Evolutionary conservation across 2,329 filamentous ascomycete genomes (phyloP).

Genomic region (Trichophyton equinum): DNA sequence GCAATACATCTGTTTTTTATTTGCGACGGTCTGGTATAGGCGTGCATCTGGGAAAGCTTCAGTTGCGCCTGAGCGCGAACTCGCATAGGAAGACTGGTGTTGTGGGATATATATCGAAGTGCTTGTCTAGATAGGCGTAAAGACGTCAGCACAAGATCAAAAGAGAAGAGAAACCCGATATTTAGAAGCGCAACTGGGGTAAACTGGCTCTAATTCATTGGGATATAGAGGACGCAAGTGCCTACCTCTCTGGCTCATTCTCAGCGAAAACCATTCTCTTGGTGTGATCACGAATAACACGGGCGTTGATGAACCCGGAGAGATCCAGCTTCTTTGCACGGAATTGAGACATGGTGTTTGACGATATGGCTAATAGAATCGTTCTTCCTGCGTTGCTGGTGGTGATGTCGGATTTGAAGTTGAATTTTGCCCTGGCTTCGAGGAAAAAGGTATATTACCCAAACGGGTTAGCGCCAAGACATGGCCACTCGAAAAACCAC

Average conservation of each 20-base stretch:
- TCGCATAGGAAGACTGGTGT: slow-evolving; percentile 70
- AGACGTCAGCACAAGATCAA: not conserved
- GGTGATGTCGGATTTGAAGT: not conserved
- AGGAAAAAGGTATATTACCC: not conserved
- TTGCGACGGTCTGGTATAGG: slow-evolving; percentile 85
- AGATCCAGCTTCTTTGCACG: slow-evolving; percentile 81
- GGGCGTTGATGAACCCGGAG: slow-evolving; percentile 74
- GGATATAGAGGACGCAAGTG: not conserved
- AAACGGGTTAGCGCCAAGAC: slow-evolving; percentile 9
- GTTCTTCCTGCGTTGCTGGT: not conserved
- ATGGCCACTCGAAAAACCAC: not conserved
- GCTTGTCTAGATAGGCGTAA: slow-evolving; percentile 55
- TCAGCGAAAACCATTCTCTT: slow-evolving; percentile 89
- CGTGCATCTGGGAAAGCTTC: slow-evolving; percentile 87
- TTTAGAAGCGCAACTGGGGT: not conserved
- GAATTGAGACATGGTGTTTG: slow-evolving; percentile 62
- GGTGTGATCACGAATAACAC: slow-evolving; percentile 83
- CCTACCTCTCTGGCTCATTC: slow-evolving; percentile 75
- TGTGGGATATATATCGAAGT: slow-evolving; percentile 82
- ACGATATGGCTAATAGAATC: not conserved
- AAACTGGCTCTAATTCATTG: not conserved
- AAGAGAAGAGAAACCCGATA: not conserved
- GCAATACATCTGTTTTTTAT: slow-evolving; percentile 88
- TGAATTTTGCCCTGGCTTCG: not conserved
- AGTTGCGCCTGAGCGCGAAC: slow-evolving; percentile 85